phyloP scores from a whole-genome alignment of 768 basidiomycete species.

The Chlorophyllum brunneum region DNA sequence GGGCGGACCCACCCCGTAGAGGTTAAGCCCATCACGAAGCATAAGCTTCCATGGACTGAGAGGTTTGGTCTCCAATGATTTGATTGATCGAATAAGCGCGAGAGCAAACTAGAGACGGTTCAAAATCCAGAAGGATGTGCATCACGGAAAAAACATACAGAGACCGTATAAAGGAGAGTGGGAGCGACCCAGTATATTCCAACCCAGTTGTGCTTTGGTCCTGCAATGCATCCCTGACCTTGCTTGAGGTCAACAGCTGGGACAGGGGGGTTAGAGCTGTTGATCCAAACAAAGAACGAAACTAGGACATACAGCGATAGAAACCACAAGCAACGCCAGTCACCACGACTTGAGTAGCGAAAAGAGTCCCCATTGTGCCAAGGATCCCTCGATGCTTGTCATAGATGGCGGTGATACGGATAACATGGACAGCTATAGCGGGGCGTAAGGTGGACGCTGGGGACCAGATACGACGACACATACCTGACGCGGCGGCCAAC shows the following conservation, averaged over 20 bases:
- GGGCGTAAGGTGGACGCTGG: conserved; percentile 3
- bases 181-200: conserved; percentile 83
- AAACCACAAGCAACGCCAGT: conserved; percentile 78
- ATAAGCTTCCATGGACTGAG: conserved; percentile 78
- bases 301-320: conserved; percentile 55
- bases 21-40: conserved; percentile 86
- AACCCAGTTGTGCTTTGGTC: conserved; percentile 77
- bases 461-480: conserved; percentile 9
- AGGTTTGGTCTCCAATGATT: conserved; percentile 53
- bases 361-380: conserved; percentile 49
- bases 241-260: conserved; percentile 64
- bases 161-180: conserved; percentile 65
- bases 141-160: conserved; percentile 40
- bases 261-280: conserved; percentile 1
- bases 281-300: conserved; percentile 6
- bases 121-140: not conserved
- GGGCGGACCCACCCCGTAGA: conserved; percentile 58
- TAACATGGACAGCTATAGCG: conserved; percentile 58
- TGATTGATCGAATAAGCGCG: conserved; percentile 55
- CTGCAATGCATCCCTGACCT: conserved; percentile 85
- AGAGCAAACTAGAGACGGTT: conserved; percentile 44
- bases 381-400: conserved; percentile 59
- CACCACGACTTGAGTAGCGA: conserved; percentile 64
- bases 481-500: conserved; percentile 66
- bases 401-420: conserved; percentile 77